These are phyloP conservation scores for Amylostereum areolatum DNA, from an alignment of 1,284 basidiomycete genomes.

Conservation along the genomic window DNA sequence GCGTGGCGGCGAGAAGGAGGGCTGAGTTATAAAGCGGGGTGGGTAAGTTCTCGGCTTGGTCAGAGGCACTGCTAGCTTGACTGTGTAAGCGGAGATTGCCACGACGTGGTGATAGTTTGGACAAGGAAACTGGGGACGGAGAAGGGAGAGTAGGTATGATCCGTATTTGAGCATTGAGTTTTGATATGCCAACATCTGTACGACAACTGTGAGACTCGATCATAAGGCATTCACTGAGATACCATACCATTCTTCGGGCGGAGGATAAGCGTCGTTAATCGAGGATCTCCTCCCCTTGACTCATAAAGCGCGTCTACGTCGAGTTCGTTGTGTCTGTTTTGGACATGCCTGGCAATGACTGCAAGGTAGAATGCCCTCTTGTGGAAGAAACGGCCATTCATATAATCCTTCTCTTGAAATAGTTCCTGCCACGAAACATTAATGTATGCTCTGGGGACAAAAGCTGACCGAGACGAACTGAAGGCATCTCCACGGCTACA, in stretches of 20 bases:
- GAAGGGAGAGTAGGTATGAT: constrained; percentile 67
- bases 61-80: constrained; percentile 14
- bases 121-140: constrained; percentile 52
- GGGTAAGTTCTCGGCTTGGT: constrained; percentile 23
- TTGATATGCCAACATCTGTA: constrained; percentile 52
- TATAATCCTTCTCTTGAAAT: constrained; percentile 94
- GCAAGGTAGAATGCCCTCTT: constrained; percentile 92
- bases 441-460: not conserved
- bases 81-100: constrained; percentile 55
- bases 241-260: constrained; percentile 47
- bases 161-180: constrained; percentile 64
- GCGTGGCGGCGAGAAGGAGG: constrained; percentile 62
- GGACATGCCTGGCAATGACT: constrained; percentile 66
- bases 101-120: constrained; percentile 72
- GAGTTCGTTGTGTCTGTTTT: constrained; percentile 35
- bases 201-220: constrained; percentile 7
- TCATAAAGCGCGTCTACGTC: constrained; percentile 56
- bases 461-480: constrained; percentile 42
- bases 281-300: constrained; percentile 57
- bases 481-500: constrained; percentile 83
- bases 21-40: constrained; percentile 81
- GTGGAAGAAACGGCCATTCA: constrained; percentile 88
- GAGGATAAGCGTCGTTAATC: constrained; percentile 65
- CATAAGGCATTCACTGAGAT: constrained; percentile 9
- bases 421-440: constrained; percentile 42